phyloP scores from a whole-genome alignment of 805 yeast species.

The Saccharomycopsis javanensis region DNA sequence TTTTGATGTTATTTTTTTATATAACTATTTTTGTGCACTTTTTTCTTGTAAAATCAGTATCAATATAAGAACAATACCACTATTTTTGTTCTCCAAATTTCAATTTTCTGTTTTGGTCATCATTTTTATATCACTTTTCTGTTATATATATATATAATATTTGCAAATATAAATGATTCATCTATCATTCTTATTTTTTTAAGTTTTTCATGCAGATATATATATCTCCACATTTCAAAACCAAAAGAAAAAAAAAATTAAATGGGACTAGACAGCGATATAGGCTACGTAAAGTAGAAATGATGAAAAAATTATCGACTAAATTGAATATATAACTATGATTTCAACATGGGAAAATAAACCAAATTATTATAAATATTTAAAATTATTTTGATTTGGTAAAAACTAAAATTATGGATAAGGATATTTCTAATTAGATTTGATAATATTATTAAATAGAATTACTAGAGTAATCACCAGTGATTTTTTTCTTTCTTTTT shows the following conservation, averaged over 20 bases:
- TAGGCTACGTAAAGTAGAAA: not conserved
- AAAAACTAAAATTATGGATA: no score
- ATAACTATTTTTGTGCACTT: not conserved
- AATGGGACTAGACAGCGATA: not conserved
- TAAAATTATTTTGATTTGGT: not conserved
- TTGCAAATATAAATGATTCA: no score
- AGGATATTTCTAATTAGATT: no score
- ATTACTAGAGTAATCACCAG: no score
- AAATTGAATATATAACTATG: not conserved
- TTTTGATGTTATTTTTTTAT: not conserved
- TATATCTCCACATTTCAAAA: slow-evolving; percentile 1
- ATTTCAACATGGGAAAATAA: not conserved
- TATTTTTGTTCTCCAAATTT: no score
- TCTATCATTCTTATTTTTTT: not conserved
- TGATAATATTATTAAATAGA: no score
- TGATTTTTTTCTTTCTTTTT: no score
- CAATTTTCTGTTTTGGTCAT: no score
- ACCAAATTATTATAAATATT: not conserved
- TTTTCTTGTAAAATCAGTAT: not conserved
- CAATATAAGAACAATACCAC: no score
- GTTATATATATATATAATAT: no score
- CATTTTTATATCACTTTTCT: no score
- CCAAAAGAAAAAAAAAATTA: not conserved
- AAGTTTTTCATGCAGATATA: not conserved
- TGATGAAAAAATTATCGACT: not conserved